Evolutionary conservation across 1,139 yeast species (phyloP), one percentile per base, ranked within the genome.

Genomic region (Suhomyces terraborum): DNA sequence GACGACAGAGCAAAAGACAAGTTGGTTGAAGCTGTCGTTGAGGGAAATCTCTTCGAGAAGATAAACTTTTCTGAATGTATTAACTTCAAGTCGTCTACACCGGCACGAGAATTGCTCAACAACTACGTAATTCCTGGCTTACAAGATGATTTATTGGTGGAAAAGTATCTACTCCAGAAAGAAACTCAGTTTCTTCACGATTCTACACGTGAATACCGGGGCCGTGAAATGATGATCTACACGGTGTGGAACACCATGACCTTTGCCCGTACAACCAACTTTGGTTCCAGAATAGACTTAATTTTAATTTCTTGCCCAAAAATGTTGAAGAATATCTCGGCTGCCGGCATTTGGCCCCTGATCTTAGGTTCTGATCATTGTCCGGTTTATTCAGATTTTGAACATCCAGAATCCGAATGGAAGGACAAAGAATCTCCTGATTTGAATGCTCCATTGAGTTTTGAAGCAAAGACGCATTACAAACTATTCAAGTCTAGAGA

Each of bases 281-380:
- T 75, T 60, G 98, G 98, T 0, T 84, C 96, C 2, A 70, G 98
- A 38, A 84, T 93, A 24, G 98, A 93, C 59, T 75, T 84, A 49
- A 80, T 93, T 7, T 61, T 88, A 3, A 62, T 76, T 0, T 62
- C 58, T 34, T 68, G 84, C 2, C 51, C 64, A 9, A 50, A 46
- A 0, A 48, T 84, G 35, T 52, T 65, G 5, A 44, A 58, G 0
- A 38, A 44, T 6, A 66, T 81, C 8, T 50, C 58, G 0, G 55
- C 62, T 14, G 84, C 93, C 0, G 80, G 83, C 53, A 85, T 86
- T 14, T 75, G 86, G 75, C 84, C 91, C 0, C 72, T 69, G 26
- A 55, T 91, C 0, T 67, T 77, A 59, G 98, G 98, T 0, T 88
- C 96, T 0, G 98, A 93, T 59, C 98, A 93, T 62, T 93, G 98